A percentile compares a stretch with the other conserved stretches of the same genome.
phyloP scores from a whole-genome alignment of 768 basidiomycete species.

The Baorangia bicolor region DNA sequence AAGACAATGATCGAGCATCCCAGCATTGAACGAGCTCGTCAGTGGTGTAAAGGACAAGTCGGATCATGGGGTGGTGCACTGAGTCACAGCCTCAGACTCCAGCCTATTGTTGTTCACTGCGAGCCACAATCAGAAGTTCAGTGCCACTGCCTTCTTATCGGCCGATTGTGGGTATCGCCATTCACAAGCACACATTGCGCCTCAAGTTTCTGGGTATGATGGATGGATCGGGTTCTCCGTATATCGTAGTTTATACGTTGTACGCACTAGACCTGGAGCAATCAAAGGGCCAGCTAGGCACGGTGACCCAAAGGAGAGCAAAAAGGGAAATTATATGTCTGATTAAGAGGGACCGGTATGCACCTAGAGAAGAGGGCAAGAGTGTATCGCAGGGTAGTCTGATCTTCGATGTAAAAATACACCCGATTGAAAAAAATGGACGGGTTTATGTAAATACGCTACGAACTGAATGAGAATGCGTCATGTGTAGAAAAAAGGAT shows the following conservation, averaged over 20 bases:
- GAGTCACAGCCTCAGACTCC: neutral
- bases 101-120: no score
- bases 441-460: slow-evolving; percentile 10
- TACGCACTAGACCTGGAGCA: neutral
- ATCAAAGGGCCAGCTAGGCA: neutral
- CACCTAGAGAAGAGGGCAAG: slow-evolving; percentile 13
- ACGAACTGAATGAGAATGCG: slow-evolving; percentile 20
- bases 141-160: neutral
- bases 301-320: neutral
- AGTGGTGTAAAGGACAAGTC: neutral
- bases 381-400: slow-evolving; percentile 13
- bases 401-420: slow-evolving; percentile 24
- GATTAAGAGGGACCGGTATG: slow-evolving; percentile 17
- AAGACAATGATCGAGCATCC: neutral
- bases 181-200: neutral
- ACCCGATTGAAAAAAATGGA: slow-evolving; percentile 1
- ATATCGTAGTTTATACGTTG: neutral
- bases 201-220: neutral
- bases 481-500: neutral
- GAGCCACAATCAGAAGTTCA: slow-evolving; percentile 7
- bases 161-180: neutral
- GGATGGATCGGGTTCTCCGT: neutral
- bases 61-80: neutral
- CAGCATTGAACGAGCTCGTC: neutral
- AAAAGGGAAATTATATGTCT: slow-evolving; percentile 1